These are phyloP conservation scores for Fusarium illudens DNA, from an alignment of 2,329 filamentous ascomycete species.

Conservation along the genomic window DNA sequence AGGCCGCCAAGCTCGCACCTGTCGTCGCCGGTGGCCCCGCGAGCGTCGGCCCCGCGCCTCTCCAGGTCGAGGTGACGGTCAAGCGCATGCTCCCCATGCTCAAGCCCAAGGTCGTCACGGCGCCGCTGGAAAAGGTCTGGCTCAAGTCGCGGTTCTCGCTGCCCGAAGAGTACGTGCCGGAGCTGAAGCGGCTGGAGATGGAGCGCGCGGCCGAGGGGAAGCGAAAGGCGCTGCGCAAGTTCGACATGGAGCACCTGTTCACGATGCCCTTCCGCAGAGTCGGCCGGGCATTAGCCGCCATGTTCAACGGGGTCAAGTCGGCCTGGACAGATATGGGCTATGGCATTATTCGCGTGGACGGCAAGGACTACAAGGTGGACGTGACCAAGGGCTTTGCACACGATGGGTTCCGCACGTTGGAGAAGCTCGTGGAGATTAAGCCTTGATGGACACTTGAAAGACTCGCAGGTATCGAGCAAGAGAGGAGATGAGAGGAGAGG, in stretches of 20 bases:
- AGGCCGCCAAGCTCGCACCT: conserved; percentile 28
- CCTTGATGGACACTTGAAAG: conserved; percentile 6
- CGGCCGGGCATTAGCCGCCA: conserved; percentile 50
- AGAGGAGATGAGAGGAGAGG: background rate
- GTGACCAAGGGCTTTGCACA: conserved; percentile 65
- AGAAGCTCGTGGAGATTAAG: conserved; percentile 57
- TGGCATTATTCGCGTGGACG: conserved; percentile 58
- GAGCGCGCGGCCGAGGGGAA: conserved; percentile 50
- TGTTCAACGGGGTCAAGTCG: conserved; percentile 58
- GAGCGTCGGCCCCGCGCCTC: conserved; percentile 24
- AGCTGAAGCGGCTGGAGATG: conserved; percentile 43
- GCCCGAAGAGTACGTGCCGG: conserved; percentile 50
- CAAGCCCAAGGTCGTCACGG: conserved; percentile 53
- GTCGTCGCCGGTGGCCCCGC: conserved; percentile 22
- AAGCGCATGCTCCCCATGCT: conserved; percentile 61
- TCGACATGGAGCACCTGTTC: conserved; percentile 64
- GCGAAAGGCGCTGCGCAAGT: conserved; percentile 54
- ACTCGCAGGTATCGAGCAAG: background rate
- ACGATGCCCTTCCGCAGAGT: conserved; percentile 65
- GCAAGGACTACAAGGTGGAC: conserved; percentile 64
- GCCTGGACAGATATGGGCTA: conserved; percentile 67
- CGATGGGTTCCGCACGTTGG: conserved; percentile 66
- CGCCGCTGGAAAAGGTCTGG: conserved; percentile 46
- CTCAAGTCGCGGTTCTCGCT: conserved; percentile 52
- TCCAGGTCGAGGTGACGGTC: conserved; percentile 63